Conservation (phyloP, 202 grass and related monocot genomes). For the Saccharum hybrid region DNA sequence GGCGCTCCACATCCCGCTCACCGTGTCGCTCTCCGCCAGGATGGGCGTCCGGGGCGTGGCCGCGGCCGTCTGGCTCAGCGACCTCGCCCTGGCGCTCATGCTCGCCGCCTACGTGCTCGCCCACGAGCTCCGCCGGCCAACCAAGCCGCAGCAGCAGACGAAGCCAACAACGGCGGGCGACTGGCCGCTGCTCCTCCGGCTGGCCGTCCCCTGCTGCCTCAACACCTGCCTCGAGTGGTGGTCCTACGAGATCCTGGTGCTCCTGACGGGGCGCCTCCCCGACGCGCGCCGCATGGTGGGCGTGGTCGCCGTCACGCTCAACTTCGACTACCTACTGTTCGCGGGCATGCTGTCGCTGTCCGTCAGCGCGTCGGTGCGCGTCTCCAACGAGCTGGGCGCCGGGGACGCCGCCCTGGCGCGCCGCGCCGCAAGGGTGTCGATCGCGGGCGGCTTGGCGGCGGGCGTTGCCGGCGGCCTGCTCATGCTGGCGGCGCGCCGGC, state of each 20-base stretch:
- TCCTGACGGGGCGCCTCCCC: slow-evolving; percentile 77
- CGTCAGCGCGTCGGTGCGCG: slow-evolving; percentile 75
- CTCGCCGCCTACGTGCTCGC: slow-evolving; percentile 39
- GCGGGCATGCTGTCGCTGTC: slow-evolving; percentile 76
- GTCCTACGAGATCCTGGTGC: slow-evolving; percentile 94
- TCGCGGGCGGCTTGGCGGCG: slow-evolving; percentile 31
- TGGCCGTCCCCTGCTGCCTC: slow-evolving; percentile 73
- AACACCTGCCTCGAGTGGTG: slow-evolving; percentile 97
- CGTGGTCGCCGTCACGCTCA: slow-evolving; percentile 79
- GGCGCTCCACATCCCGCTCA: slow-evolving; percentile 68
- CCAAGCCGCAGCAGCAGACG: no score
- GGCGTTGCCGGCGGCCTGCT: slow-evolving; percentile 48
- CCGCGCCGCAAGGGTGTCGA: slow-evolving; percentile 51
- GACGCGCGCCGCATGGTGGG: slow-evolving; percentile 64
- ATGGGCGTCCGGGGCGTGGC: slow-evolving; percentile 72
- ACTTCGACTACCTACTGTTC: slow-evolving; percentile 95
- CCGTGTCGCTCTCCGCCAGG: slow-evolving; percentile 46
- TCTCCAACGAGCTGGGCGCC: slow-evolving; percentile 85
- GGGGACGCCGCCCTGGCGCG: slow-evolving; percentile 49
- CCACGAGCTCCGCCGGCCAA: background rate
- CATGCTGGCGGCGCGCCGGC: slow-evolving; percentile 56
- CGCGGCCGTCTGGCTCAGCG: slow-evolving; percentile 68
- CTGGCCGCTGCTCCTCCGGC: slow-evolving; percentile 51
- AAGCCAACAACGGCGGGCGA: background rate
- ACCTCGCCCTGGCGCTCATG: slow-evolving; percentile 55